A percentile compares a stretch with the other conserved stretches of the same genome.
Evolutionary conservation across 257 asterid genomes (phyloP).

Genomic region (Parsonsia alboflavescens): DNA sequence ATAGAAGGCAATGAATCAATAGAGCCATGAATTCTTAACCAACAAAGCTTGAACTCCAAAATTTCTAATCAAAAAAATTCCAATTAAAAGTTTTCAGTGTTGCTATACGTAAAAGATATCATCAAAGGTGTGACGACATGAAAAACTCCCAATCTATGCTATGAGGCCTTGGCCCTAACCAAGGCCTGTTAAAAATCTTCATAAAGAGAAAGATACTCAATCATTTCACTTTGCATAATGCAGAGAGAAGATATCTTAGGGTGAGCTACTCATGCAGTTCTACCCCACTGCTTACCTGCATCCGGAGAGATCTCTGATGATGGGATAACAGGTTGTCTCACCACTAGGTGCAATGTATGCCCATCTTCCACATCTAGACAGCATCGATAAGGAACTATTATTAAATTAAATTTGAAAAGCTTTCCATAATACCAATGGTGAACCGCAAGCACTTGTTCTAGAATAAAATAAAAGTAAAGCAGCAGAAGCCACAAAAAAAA

Average conservation of each 20-base stretch:
- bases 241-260: background rate
- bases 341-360: slow-evolving; percentile 90
- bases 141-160: background rate
- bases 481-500: background rate
- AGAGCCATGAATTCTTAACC: background rate
- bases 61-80: background rate
- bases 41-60: background rate
- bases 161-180: background rate
- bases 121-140: background rate
- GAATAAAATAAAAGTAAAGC: background rate
- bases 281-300: slow-evolving; percentile 41
- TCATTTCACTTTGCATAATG: background rate
- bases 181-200: background rate
- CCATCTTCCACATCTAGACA: slow-evolving; percentile 92
- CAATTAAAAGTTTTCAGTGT: background rate
- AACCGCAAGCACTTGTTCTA: background rate
- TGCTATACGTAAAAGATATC: background rate
- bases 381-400: slow-evolving; percentile 48
- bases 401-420: background rate
- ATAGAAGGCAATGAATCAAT: background rate
- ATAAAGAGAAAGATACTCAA: background rate
- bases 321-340: slow-evolving; percentile 64
- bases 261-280: background rate
- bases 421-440: background rate
- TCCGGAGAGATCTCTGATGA: slow-evolving; percentile 43